Base-by-base conservation (phyloP, 176 grass and related monocot species). In the Microstegium vimineum region DNA sequence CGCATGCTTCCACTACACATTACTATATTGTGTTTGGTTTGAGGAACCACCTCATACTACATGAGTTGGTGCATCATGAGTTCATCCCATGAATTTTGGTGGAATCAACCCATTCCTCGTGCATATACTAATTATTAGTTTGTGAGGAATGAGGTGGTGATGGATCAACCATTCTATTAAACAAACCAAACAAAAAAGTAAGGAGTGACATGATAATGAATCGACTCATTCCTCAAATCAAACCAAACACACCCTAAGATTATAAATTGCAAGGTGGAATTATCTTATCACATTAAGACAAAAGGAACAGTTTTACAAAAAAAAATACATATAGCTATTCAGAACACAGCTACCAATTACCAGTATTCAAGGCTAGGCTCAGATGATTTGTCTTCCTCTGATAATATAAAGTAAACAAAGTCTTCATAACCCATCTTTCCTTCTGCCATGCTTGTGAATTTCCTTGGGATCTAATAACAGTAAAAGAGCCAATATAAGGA, bases 341-440 rank as follows among this genome's bases (percentile, higher is more conserved):
- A 36, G n/a, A 75, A 41, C 46, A 61, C 8, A 85, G 54, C 88
- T 94, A 96, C 97, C 91, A 96, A 83, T 90, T 94, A 99, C 97
- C 97, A 99, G 85, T 96, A 99, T 67, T 99, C 97, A 77, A 99
- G 93, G 84, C 97, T 99, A 72, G 93, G 97, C 70, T 99, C 97
- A 42, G 93, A 90, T 45, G 93, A 99, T 85, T 99, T 99, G 68
- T 99, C 91, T 87, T 99, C 97, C 85, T 99, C 97, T 27, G 97
- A 90, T 79, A 99, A 88, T 77, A 99, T 99, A 79, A 99, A 99
- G 85, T 99, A 96, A 64, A 99, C 97, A 71, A 96, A 99, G 87
- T 99, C 97, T 90, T 99, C 97, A 80, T 99, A 99, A 71, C 97
- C 85, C 97, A 99, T 99, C 83, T 99, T 99, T 42, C 93, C 93